A percentile compares a stretch with the other conserved stretches of the same genome.
Conservation (phyloP, 1,284 basidiomycete genomes). For the Irpex lacteus region DNA sequence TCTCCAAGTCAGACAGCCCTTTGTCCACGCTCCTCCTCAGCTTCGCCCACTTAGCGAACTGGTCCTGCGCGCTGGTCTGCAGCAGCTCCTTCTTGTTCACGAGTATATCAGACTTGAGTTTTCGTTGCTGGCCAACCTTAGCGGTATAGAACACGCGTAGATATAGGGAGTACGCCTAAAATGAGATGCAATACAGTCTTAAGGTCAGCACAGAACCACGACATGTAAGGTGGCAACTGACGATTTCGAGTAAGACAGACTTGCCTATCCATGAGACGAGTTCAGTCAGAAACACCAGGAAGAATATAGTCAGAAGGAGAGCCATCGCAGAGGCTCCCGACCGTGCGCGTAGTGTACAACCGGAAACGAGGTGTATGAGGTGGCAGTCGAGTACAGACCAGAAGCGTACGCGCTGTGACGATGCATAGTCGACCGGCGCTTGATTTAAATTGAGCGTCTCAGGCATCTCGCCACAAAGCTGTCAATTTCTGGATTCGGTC, state of each 20-base stretch:
- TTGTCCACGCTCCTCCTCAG: constrained; percentile 90
- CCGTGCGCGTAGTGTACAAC: background rate
- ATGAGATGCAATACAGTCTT: background rate
- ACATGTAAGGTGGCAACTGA: constrained; percentile 38
- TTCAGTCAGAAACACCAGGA: constrained; percentile 78
- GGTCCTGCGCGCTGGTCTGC: constrained; percentile 92
- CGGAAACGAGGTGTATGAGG: background rate
- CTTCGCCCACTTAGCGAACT: constrained; percentile 99
- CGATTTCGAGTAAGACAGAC: constrained; percentile 74
- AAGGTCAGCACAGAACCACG: constrained; percentile 3
- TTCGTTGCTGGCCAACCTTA: constrained; percentile 53
- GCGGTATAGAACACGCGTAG: constrained; percentile 61
- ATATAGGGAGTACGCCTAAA: constrained; percentile 69
- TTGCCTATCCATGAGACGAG: constrained; percentile 87
- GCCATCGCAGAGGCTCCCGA: constrained; percentile 45
- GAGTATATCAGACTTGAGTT: constrained; percentile 77
- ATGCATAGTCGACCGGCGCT: background rate
- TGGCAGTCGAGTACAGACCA: background rate
- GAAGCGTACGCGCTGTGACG: background rate
- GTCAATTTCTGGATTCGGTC: too few relatives aligned
- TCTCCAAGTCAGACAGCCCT: constrained; percentile 90
- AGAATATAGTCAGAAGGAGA: constrained; percentile 78
- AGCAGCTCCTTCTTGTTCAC: constrained; percentile 82
- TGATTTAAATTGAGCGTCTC: too few relatives aligned
- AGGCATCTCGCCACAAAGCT: too few relatives aligned